phyloP scores from a whole-genome alignment of 73 alveolate species.

The Stentor roeselii region DNA sequence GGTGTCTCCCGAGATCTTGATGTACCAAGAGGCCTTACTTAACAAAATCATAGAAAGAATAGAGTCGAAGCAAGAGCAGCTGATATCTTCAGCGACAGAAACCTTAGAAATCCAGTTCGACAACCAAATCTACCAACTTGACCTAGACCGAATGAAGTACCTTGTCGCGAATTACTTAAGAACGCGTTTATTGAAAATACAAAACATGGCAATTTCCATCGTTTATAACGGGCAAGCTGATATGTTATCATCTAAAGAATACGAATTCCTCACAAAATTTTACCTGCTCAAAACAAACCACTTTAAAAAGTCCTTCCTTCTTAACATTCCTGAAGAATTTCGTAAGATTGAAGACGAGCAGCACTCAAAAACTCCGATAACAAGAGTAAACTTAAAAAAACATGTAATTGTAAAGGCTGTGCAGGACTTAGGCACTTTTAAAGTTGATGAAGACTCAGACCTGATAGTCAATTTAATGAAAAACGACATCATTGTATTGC shows the following conservation, averaged over 20 bases:
- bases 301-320: slow-evolving; percentile 2
- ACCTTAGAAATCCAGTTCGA: neutral
- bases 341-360: neutral
- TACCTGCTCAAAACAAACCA: neutral
- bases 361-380: neutral
- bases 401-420: slow-evolving; percentile 7
- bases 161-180: neutral
- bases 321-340: neutral
- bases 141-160: slow-evolving; percentile 20
- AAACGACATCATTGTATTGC: too few relatives aligned
- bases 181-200: slow-evolving; percentile 1
- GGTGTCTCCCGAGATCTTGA: slow-evolving; percentile 8
- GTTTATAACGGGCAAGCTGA: neutral
- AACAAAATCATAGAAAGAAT: neutral
- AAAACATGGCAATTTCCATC: neutral
- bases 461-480: too few relatives aligned
- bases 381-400: neutral
- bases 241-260: neutral
- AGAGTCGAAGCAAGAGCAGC: neutral
- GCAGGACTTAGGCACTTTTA: neutral
- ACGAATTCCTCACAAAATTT: neutral
- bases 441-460: too few relatives aligned
- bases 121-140: neutral
- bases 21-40: neutral
- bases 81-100: neutral